Conservation (phyloP, 805 yeast species). For the Kodamaea kaohsiungensis region DNA sequence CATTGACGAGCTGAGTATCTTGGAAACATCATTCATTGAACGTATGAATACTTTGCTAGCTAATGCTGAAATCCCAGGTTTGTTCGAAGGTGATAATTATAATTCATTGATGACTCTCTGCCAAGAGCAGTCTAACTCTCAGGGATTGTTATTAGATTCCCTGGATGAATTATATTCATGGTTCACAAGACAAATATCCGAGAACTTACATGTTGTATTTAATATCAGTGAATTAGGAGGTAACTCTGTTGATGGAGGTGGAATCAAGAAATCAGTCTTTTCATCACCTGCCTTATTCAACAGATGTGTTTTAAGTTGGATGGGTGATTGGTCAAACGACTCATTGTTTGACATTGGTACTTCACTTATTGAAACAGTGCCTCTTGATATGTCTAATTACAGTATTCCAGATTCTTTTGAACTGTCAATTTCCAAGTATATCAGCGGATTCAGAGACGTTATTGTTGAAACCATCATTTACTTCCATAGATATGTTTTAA, state of each 20-base stretch:
- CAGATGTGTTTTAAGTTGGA: conserved; percentile 85
- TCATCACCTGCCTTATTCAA: conserved; percentile 89
- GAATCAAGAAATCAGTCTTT: conserved; percentile 46
- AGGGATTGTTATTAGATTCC: conserved; percentile 60
- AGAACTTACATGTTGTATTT: conserved; percentile 80
- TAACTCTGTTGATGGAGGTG: not conserved
- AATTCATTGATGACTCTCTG: conserved; percentile 54
- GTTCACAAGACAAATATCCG: conserved; percentile 68
- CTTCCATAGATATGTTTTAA: conserved; percentile 38
- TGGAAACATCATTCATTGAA: conserved; percentile 79
- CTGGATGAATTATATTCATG: conserved; percentile 71
- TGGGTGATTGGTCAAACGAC: conserved; percentile 74
- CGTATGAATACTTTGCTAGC: conserved; percentile 93
- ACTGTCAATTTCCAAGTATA: not conserved
- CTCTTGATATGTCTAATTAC: conserved; percentile 52
- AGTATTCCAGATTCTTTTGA: conserved; percentile 26
- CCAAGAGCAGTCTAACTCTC: conserved; percentile 53
- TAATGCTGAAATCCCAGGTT: conserved; percentile 88
- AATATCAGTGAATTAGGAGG: conserved; percentile 55
- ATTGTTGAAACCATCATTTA: conserved; percentile 47
- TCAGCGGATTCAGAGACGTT: conserved; percentile 1
- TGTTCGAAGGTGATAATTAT: conserved; percentile 76
- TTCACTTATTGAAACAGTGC: conserved; percentile 20
- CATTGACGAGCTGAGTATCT: conserved; percentile 76
- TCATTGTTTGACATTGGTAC: conserved; percentile 54